Conservation (phyloP, 164 flowering plant species). For the Piper betle region DNA sequence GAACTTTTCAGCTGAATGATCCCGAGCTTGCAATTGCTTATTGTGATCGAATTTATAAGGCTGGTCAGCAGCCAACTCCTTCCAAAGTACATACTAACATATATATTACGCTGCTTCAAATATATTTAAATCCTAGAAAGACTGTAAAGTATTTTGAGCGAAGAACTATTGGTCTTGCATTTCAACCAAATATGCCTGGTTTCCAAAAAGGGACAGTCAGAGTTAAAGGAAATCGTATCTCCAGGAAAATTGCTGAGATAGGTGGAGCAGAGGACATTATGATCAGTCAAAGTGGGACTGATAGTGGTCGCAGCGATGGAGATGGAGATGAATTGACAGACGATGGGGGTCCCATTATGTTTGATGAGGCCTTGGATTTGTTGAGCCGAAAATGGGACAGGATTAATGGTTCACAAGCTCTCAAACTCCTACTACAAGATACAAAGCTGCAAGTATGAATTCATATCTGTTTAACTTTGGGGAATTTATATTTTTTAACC, state of each 20-base stretch:
- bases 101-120: slow-evolving; percentile 89
- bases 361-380: slow-evolving; percentile 79
- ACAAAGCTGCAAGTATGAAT: slow-evolving; percentile 83
- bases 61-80: slow-evolving; percentile 35
- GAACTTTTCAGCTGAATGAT: slow-evolving; percentile 63
- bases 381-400: slow-evolving; percentile 85
- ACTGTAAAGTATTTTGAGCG: slow-evolving; percentile 73
- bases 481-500: too few relatives aligned
- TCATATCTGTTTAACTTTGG: too few relatives aligned
- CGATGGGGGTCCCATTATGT: slow-evolving; percentile 77
- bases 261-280: slow-evolving; percentile 76
- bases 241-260: slow-evolving; percentile 82
- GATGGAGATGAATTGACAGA: slow-evolving; percentile 68
- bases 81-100: slow-evolving; percentile 48
- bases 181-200: slow-evolving; percentile 31
- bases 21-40: slow-evolving; percentile 88
- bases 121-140: slow-evolving; percentile 80
- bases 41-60: slow-evolving; percentile 84
- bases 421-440: slow-evolving; percentile 77
- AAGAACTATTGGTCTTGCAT: slow-evolving; percentile 40
- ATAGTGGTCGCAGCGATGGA: slow-evolving; percentile 85
- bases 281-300: slow-evolving; percentile 50
- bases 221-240: slow-evolving; percentile 42
- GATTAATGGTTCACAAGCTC: slow-evolving; percentile 95
- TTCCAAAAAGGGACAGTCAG: slow-evolving; percentile 32